Evolutionary conservation across 148 eudicot species (phyloP).

Genomic region (Nepenthes gracilis): DNA sequence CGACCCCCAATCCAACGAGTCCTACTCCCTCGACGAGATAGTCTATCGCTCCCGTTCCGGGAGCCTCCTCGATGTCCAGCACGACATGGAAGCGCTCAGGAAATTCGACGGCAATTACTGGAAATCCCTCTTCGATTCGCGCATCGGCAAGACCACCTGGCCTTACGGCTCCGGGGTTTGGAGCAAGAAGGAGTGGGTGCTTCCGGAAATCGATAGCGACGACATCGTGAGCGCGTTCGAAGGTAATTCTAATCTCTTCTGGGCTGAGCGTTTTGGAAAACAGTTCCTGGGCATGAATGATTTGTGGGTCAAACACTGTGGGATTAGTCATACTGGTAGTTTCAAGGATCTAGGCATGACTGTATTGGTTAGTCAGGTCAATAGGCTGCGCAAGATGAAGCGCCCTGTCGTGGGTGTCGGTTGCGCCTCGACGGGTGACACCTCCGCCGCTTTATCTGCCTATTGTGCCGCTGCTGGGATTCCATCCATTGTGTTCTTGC

Average conservation of each 20-base stretch:
- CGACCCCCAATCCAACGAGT: constrained; percentile 33
- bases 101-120: constrained; percentile 62
- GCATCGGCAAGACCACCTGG: constrained; percentile 76
- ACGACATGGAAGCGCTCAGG: constrained; percentile 56
- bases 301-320: constrained; percentile 93
- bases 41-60: constrained; percentile 79
- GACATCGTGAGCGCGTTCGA: constrained; percentile 70
- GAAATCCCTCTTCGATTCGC: constrained; percentile 61
- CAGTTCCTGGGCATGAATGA: constrained; percentile 76
- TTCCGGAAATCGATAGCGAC: constrained; percentile 67
- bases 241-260: constrained; percentile 77
- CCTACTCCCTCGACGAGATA: constrained; percentile 92
- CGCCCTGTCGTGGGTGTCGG: constrained; percentile 82
- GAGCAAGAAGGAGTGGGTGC: constrained; percentile 90
- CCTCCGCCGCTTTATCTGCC: constrained; percentile 85
- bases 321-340: constrained; percentile 85
- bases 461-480: constrained; percentile 92
- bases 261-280: constrained; percentile 88
- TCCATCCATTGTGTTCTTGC: constrained; percentile 75
- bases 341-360: constrained; percentile 94
- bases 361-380: constrained; percentile 81
- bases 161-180: constrained; percentile 91
- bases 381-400: constrained; percentile 66
- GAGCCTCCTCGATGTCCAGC: constrained; percentile 70
- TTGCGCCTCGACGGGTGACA: constrained; percentile 84